phyloP scores from a whole-genome alignment of 2,329 filamentous ascomycete genomes.

The Aspergillus sp. region DNA sequence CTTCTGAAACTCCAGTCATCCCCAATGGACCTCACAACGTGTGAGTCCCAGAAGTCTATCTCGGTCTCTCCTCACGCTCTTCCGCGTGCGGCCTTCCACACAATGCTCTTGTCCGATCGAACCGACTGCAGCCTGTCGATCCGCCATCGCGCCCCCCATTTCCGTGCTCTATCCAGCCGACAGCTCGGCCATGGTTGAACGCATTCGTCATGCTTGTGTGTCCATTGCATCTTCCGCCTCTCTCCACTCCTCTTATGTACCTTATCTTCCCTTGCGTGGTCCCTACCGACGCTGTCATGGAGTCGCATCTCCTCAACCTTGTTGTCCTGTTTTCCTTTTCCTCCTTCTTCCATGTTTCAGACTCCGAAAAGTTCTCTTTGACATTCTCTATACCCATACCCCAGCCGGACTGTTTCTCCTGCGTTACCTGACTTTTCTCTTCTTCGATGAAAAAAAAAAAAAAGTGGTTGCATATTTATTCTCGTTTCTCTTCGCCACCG shows the following conservation, averaged over 20 bases:
- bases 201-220: slow-evolving; percentile 27
- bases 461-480: no score
- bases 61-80: neutral
- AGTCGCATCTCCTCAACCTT: no score
- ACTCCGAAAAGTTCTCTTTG: no score
- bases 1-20: neutral
- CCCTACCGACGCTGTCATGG: neutral
- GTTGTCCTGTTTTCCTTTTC: no score
- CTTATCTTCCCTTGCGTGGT: slow-evolving; percentile 17
- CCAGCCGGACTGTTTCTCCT: neutral
- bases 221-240: slow-evolving; percentile 20
- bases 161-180: slow-evolving; percentile 7
- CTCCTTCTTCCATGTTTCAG: no score
- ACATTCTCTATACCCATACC: no score
- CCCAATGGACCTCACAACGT: neutral
- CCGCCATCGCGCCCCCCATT: no score
- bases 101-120: slow-evolving; percentile 12
- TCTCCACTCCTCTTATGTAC: slow-evolving; percentile 24
- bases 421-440: no score
- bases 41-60: neutral
- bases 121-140: slow-evolving; percentile 12
- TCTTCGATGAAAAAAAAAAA: no score
- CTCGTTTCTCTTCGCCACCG: slow-evolving; percentile 5
- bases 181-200: slow-evolving; percentile 8
- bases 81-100: slow-evolving; percentile 15